These are phyloP conservation scores for Aegilops sharonensis DNA, from an alignment of 176 grass and related monocot genomes.

Conservation along the genomic window DNA sequence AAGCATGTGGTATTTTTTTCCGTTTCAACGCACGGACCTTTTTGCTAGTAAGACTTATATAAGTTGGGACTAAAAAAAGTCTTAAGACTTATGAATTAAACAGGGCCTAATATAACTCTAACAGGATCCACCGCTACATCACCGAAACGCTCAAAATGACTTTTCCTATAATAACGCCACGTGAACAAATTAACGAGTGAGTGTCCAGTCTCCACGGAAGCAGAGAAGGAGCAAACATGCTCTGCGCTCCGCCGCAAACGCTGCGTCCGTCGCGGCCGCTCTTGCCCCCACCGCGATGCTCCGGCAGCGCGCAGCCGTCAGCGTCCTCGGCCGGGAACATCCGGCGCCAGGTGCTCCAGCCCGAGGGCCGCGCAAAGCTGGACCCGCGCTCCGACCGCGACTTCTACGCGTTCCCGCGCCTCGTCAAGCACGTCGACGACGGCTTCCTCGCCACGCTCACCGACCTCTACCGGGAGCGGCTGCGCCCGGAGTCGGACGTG, in stretches of 20 bases:
- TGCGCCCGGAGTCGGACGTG: conserved; percentile 52
- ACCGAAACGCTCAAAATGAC: no score
- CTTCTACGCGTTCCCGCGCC: conserved; percentile 80
- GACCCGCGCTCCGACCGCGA: conserved; percentile 68
- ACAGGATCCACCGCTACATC: no score
- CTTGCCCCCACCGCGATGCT: neutral
- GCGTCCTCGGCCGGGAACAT: conserved; percentile 43
- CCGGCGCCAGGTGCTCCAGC: conserved; percentile 61
- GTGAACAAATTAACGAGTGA: neutral
- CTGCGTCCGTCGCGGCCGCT: conserved; percentile 4
- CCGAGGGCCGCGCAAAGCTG: conserved; percentile 80
- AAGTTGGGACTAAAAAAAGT: no score
- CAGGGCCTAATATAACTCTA: no score
- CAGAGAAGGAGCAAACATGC: neutral
- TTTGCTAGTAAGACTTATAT: no score
- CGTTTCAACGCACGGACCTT: no score
- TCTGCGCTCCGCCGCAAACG: conserved; percentile 17
- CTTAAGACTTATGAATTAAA: no score
- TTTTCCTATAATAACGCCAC: neutral
- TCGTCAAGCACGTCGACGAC: conserved; percentile 89
- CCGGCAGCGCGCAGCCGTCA: conserved; percentile 13
- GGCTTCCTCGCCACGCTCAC: conserved; percentile 74
- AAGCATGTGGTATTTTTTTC: no score
- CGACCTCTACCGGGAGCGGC: conserved; percentile 60
- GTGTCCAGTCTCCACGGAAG: conserved; percentile 15